A percentile compares a stretch with the other conserved stretches of the same genome.
Conservation (phyloP, 371 early-diverging fungal genomes). For the Blakeslea trispora region DNA sequence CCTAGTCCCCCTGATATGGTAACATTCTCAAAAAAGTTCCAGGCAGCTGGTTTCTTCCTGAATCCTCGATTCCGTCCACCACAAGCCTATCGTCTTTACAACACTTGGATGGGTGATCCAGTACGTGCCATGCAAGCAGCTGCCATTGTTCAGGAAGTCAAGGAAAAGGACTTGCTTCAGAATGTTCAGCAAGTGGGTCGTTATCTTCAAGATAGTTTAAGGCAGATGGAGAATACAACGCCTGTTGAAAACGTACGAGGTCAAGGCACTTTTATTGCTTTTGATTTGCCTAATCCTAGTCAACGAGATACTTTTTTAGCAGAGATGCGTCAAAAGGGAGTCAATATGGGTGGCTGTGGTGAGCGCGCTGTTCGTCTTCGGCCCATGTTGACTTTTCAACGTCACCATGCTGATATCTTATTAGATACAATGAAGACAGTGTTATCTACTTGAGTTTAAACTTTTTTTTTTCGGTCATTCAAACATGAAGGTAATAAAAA, state of each 20-base stretch:
- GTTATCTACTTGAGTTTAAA: slow-evolving; percentile 9
- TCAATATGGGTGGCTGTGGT: slow-evolving; percentile 77
- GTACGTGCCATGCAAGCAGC: slow-evolving; percentile 70
- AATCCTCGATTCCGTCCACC: slow-evolving; percentile 56
- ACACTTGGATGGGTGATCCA: slow-evolving; percentile 80
- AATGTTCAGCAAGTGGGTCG: slow-evolving; percentile 59
- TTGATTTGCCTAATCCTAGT: slow-evolving; percentile 58
- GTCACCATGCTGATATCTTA: slow-evolving; percentile 71
- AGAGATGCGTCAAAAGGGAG: slow-evolving; percentile 64
- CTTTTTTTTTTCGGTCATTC: not conserved
- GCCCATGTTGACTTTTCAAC: slow-evolving; percentile 74
- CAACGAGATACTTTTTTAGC: slow-evolving; percentile 56
- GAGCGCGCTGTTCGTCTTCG: slow-evolving; percentile 65
- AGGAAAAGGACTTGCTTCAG: slow-evolving; percentile 52
- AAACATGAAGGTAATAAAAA: no score
- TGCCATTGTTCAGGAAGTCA: slow-evolving; percentile 63
- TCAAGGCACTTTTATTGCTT: slow-evolving; percentile 71
- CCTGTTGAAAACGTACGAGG: slow-evolving; percentile 58
- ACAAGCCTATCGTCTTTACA: slow-evolving; percentile 70
- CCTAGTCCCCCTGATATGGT: slow-evolving; percentile 73
- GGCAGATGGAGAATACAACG: slow-evolving; percentile 31
- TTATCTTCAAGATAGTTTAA: slow-evolving; percentile 55
- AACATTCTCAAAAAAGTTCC: slow-evolving; percentile 79
- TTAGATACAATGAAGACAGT: slow-evolving; percentile 53
- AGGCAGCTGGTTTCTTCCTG: slow-evolving; percentile 74